Conservation (phyloP, 345 rosid species). For the Garcia nutans region DNA sequence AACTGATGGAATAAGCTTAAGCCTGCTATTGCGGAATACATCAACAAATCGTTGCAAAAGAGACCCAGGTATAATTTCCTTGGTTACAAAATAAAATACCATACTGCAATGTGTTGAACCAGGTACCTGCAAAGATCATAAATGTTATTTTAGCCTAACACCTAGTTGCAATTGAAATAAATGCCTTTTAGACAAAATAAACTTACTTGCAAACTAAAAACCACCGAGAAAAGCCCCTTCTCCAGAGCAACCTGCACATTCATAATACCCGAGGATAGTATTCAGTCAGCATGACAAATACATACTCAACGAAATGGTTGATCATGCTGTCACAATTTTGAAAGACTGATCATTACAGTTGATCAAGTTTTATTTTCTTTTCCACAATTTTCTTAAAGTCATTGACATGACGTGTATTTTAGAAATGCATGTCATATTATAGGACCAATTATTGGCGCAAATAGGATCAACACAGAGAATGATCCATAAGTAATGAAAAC, state of each 20-base stretch:
- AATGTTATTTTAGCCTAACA: neutral
- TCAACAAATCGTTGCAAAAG: slow-evolving; percentile 93
- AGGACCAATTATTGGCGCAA: no score
- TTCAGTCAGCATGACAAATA: neutral
- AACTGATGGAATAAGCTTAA: slow-evolving; percentile 94
- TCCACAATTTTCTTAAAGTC: neutral
- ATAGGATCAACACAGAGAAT: no score
- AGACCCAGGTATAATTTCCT: slow-evolving; percentile 62
- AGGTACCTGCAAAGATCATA: slow-evolving; percentile 61
- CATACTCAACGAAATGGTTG: neutral
- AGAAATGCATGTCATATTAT: neutral
- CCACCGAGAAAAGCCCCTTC: slow-evolving; percentile 33
- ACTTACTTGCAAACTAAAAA: slow-evolving; percentile 37
- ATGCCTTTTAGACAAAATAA: neutral
- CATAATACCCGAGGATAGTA: neutral
- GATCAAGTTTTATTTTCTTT: neutral
- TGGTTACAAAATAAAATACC: slow-evolving; percentile 88
- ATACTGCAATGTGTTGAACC: slow-evolving; percentile 95
- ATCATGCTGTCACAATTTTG: no score
- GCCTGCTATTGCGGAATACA: slow-evolving; percentile 92
- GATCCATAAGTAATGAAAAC: no score
- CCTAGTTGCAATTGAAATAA: neutral
- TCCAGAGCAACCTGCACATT: slow-evolving; percentile 34
- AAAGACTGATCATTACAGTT: no score
- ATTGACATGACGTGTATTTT: neutral